A percentile compares a stretch with the other conserved stretches of the same genome.
These are phyloP conservation scores for Hippophae gyantsensis DNA, from an alignment of 306 rosid species.

Conservation along the genomic window DNA sequence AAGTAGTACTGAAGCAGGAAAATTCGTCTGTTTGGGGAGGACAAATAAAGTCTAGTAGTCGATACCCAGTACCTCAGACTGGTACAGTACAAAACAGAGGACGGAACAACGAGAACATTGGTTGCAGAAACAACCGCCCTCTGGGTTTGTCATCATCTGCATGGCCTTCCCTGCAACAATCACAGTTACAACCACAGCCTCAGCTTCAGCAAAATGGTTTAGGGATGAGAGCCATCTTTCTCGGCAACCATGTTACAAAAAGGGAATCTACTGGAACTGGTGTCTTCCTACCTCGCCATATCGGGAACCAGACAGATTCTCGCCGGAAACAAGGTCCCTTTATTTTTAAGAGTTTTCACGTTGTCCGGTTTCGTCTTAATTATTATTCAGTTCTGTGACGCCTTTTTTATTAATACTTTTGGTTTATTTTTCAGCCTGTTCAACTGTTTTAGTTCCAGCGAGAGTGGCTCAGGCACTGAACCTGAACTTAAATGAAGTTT, in stretches of 20 bases:
- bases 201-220: conserved; percentile 28
- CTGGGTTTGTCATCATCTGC: conserved; percentile 32
- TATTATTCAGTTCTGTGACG: no score
- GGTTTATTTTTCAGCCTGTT: conserved; percentile 19
- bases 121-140: conserved; percentile 15
- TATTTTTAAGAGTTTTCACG: no score
- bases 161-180: conserved; percentile 40
- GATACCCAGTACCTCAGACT: conserved; percentile 19
- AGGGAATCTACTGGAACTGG: conserved; percentile 53
- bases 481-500: conserved; percentile 21
- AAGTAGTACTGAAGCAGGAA: conserved; percentile 30
- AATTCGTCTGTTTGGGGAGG: conserved; percentile 16
- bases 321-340: conserved; percentile 33
- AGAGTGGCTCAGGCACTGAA: conserved; percentile 43
- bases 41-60: conserved; percentile 16
- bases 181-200: not conserved
- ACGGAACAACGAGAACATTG: conserved; percentile 20
- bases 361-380: no score
- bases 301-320: conserved; percentile 8
- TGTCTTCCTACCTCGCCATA: conserved; percentile 49
- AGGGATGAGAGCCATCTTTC: conserved; percentile 47
- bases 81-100: conserved; percentile 21
- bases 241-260: conserved; percentile 14
- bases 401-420: no score
- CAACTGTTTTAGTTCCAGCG: conserved; percentile 40